Evolutionary conservation across 441 rosid species (phyloP).

Genomic region (Pelargonium australe): DNA sequence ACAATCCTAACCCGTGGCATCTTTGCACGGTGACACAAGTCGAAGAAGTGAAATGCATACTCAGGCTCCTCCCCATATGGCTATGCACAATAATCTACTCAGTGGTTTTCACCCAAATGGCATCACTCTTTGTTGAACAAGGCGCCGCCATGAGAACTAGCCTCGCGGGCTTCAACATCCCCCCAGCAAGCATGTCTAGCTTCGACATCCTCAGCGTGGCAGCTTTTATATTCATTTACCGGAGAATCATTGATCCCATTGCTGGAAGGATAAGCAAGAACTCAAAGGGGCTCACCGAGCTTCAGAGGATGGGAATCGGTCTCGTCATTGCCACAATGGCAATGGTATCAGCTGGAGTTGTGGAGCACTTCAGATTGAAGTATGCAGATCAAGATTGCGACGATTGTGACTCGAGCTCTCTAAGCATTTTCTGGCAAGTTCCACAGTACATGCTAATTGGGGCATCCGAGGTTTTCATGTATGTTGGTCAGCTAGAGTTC

Average conservation of each 20-base stretch:
- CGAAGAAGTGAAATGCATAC: slow-evolving; percentile 93
- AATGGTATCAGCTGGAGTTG: slow-evolving; percentile 79
- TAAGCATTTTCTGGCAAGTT: slow-evolving; percentile 97
- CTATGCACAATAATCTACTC: slow-evolving; percentile 94
- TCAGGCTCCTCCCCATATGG: slow-evolving; percentile 88
- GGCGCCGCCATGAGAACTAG: slow-evolving; percentile 93
- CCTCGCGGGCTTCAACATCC: slow-evolving; percentile 56
- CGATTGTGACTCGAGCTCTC: slow-evolving; percentile 72
- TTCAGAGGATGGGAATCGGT: slow-evolving; percentile 94
- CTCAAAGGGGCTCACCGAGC: slow-evolving; percentile 72
- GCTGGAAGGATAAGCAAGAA: slow-evolving; percentile 36
- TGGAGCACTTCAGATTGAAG: slow-evolving; percentile 70
- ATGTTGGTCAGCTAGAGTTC: slow-evolving; percentile 93
- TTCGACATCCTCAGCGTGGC: slow-evolving; percentile 89
- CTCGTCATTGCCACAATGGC: slow-evolving; percentile 83
- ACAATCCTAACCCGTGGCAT: slow-evolving; percentile 51
- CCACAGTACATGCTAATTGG: slow-evolving; percentile 88
- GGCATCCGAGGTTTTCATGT: slow-evolving; percentile 99
- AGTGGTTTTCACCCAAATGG: slow-evolving; percentile 96
- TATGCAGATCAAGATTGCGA: slow-evolving; percentile 54
- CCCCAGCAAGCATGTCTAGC: slow-evolving; percentile 96
- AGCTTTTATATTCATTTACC: slow-evolving; percentile 65
- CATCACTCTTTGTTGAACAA: slow-evolving; percentile 94
- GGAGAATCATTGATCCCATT: slow-evolving; percentile 75
- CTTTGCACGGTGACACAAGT: slow-evolving; percentile 91